Percentiles rank a stretch among this genome's conserved stretches.
These are phyloP conservation scores for Scheffersomyces insectosa DNA, from an alignment of 1,139 yeast species.

Conservation along the genomic window DNA sequence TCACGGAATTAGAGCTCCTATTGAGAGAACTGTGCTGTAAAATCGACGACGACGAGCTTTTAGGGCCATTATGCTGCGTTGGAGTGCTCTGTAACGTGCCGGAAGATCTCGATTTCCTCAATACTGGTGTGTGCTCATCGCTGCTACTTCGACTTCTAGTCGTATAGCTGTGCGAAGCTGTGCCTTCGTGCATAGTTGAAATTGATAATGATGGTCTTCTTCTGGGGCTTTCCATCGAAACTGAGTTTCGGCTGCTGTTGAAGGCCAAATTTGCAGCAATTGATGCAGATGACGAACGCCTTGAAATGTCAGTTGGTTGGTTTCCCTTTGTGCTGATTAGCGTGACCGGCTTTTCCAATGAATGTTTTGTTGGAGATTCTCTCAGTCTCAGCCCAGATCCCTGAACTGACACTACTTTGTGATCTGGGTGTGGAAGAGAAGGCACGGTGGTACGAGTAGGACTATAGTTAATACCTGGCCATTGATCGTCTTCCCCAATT, in stretches of 20 bases:
- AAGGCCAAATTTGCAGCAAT: slow-evolving; percentile 35
- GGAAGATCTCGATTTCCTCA: slow-evolving; percentile 16
- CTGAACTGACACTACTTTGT: slow-evolving; percentile 9
- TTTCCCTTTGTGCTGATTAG: background rate
- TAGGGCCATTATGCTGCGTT: no score
- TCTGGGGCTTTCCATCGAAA: slow-evolving; percentile 10
- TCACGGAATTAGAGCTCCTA: background rate
- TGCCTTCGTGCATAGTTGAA: background rate
- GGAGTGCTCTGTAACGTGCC: slow-evolving; percentile 10
- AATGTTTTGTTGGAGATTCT: no score
- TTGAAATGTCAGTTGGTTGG: slow-evolving; percentile 1
- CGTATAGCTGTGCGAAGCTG: slow-evolving; percentile 4
- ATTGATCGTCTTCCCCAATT: slow-evolving; percentile 9
- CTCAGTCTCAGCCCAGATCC: slow-evolving; percentile 2
- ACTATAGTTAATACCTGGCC: slow-evolving; percentile 13
- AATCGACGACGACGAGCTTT: no score
- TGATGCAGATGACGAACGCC: slow-evolving; percentile 29
- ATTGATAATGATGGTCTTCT: slow-evolving; percentile 14
- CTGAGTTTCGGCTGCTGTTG: slow-evolving; percentile 21
- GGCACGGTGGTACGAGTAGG: slow-evolving; percentile 11
- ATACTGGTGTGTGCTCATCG: slow-evolving; percentile 9
- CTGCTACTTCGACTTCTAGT: slow-evolving; percentile 4
- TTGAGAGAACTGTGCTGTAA: no score
- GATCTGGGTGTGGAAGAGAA: slow-evolving; percentile 4
- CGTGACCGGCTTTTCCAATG: no score